Base-by-base conservation (phyloP, 768 basidiomycete genomes). In the Mycena latifolia region DNA sequence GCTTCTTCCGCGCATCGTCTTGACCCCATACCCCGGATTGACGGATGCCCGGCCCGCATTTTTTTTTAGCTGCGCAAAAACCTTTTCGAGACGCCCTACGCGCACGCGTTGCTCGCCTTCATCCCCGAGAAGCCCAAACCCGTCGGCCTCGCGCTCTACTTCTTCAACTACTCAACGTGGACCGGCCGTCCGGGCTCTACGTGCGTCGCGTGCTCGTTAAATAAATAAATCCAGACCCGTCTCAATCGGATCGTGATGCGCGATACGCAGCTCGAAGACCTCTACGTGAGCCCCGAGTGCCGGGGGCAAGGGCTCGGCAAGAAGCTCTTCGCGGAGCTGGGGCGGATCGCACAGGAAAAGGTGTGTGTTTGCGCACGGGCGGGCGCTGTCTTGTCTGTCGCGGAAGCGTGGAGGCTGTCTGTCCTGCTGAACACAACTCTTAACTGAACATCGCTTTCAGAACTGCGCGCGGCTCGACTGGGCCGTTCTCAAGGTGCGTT, bases 151-250 rank as follows among this genome's bases (percentile, higher is more conserved):
- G 84, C 95, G 83, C 79, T 94, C 81, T 94, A 93, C 79, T 97
- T 96, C 82, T 96, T 94, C 87, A 98, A 95, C 76, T 98, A 88
- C 75, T 96, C 95, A 51, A 98, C 97, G 3, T 98, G 97, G 97
- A 94, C 93, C 0, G 97, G 96, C 24, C 84, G 85, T 66, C 96
- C 96, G 96, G 97, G 5, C 72, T 99, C 72, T 98, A 91, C 79
- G 94, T 96, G 75, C 77, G 55, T n/a, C 4, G n/a, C n/a, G n/a
- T n/a, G n/a, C n/a, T n/a, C n/a, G n/a, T n/a, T n/a, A n/a, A n/a
- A n/a, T n/a, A n/a, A n/a, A n/a, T n/a, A n/a, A n/a, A n/a, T n/a
- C n/a, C n/a, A n/a, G n/a, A n/a, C n/a, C n/a, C n/a, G n/a, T n/a
- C n/a, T n/a, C 33, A 35, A 6, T 6, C 33, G 33, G 14, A 6